Evolutionary conservation across 257 asterid species (phyloP).

Genomic region (Galeopsis tetrahit): DNA sequence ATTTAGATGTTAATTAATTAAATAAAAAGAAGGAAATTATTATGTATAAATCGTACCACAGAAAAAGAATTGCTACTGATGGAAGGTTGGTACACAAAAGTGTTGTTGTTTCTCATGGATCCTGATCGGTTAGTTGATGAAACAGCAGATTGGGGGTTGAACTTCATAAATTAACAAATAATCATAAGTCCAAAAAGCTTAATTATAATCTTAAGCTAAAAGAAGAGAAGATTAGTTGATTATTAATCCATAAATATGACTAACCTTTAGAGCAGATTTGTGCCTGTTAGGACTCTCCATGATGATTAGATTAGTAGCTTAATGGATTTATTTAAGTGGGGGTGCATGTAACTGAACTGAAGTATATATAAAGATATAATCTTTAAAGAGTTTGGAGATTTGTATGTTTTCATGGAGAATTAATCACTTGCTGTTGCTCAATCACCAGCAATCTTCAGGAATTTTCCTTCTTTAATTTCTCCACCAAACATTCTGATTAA

Average conservation of each 20-base stretch:
- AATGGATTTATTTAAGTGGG: conserved; percentile 25
- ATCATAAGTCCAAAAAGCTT: not conserved
- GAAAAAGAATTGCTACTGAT: conserved; percentile 33
- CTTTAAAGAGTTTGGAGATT: conserved; percentile 46
- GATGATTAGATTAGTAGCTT: conserved; percentile 24
- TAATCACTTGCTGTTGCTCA: conserved; percentile 53
- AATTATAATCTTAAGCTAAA: not conserved
- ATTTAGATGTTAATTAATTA: too few species aligned
- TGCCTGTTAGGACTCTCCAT: conserved; percentile 54
- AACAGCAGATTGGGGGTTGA: conserved; percentile 36
- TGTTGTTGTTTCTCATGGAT: conserved; percentile 25
- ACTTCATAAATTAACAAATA: conserved; percentile 34
- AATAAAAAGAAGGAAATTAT: not conserved
- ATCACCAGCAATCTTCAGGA: conserved; percentile 41
- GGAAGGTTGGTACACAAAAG: conserved; percentile 29
- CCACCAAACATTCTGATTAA: conserved; percentile 64
- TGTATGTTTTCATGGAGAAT: conserved; percentile 43
- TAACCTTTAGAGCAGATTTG: conserved; percentile 60
- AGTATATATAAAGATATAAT: conserved; percentile 37
- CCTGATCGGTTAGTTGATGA: conserved; percentile 35
- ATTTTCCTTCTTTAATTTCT: conserved; percentile 20
- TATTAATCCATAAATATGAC: not conserved
- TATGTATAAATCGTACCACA: conserved; percentile 33
- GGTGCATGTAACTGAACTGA: conserved; percentile 27
- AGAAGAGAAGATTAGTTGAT: not conserved